Evolutionary conservation across 495 filamentous ascomycete species (phyloP), one percentile per base, ranked within the genome.

Genomic region (Penicillium crystallinum): DNA sequence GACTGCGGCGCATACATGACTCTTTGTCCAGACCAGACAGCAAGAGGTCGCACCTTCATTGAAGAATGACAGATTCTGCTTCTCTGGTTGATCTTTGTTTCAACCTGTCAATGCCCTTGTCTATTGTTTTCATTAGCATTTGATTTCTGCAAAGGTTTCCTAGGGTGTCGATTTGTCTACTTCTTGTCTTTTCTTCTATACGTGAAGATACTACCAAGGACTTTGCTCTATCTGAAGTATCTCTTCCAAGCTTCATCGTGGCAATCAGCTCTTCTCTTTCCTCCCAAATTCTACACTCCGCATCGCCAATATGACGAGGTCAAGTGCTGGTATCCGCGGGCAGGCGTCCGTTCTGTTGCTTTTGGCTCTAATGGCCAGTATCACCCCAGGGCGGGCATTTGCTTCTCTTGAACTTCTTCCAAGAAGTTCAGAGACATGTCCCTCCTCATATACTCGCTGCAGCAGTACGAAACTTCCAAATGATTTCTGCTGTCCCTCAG

Each of bases 401-500:
- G 57, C 62, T 38, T 61, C 62, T 6, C 22, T 68, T 5, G 56
- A 57, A 23, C 62, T 79, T 7, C 38, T 70, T 7, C 23, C 61
- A 19, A 63, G 74, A 54, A 62, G 67, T 31, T 50, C 61, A 21
- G 53, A 61, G 17, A 70, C 67, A 8, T 86, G 82, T 54, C 71
- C 78, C 0, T 66, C 60, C 25, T 53, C 71, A 25, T 81, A 77
- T 50, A 51, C 58, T 17, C 68, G 67, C 49, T 91, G 88, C 62
- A 66, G 74, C 2, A 62, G 69, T 19, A 42, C 71, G 6, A 73
- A 72, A 8, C 73, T 92, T 14, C 87, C 89, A 2, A 70, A 73
- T 34, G 72, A 81, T 63, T 95, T 95, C 73, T 95, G 90, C 73
- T 96, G 91, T 65, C 71, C 81, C 7, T 57, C 74, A 15, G 69